These are phyloP conservation scores for Rhinocladiella mackenziei DNA, from an alignment of 2,329 filamentous ascomycete genomes.

Conservation along the genomic window DNA sequence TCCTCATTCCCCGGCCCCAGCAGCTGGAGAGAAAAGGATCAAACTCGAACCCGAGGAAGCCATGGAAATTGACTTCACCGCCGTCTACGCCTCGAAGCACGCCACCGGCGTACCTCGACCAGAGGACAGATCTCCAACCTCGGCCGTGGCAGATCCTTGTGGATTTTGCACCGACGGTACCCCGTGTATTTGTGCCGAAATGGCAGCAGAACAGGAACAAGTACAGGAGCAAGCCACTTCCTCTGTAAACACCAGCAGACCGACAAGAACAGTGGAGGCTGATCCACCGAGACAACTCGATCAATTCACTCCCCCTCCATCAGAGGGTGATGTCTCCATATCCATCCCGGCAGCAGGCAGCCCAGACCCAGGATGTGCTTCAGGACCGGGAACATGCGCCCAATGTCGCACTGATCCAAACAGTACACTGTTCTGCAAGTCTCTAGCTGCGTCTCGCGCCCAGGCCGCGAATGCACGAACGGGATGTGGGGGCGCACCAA, in stretches of 20 bases:
- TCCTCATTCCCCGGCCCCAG: conserved; percentile 34
- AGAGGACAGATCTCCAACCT: conserved; percentile 34
- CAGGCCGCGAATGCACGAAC: conserved; percentile 50
- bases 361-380: conserved; percentile 43
- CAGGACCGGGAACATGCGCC: conserved; percentile 72
- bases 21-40: conserved; percentile 52
- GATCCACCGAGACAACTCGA: conserved; percentile 32
- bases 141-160: conserved; percentile 61
- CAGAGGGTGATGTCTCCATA: conserved; percentile 55
- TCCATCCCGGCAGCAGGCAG: conserved; percentile 38
- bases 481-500: conserved; percentile 63
- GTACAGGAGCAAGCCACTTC: conserved; percentile 27
- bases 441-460: conserved; percentile 61
- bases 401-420: conserved; percentile 75
- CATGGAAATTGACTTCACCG: conserved; percentile 71
- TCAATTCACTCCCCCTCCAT: conserved; percentile 51
- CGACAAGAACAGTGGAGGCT: neutral
- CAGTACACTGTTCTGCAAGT: conserved; percentile 78
- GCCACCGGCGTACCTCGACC: conserved; percentile 54
- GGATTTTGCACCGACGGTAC: conserved; percentile 80
- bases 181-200: conserved; percentile 76
- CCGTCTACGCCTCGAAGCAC: conserved; percentile 19
- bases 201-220: conserved; percentile 43
- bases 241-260: conserved; percentile 41
- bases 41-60: conserved; percentile 39